phyloP scores from a whole-genome alignment of 768 basidiomycete genomes.

The Suillus discolor region DNA sequence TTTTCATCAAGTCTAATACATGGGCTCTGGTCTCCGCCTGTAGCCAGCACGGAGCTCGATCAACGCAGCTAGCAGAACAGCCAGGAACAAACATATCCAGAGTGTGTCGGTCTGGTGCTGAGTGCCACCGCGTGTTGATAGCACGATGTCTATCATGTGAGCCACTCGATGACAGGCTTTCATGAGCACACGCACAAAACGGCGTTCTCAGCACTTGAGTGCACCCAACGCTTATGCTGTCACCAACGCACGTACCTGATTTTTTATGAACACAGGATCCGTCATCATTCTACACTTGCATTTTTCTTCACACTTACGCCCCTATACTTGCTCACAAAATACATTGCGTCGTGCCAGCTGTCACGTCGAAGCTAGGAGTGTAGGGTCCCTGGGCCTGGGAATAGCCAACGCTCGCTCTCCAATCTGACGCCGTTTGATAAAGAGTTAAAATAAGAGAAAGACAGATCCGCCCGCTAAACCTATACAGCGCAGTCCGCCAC shows the following conservation, averaged over 20 bases:
- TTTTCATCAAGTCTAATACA: background rate
- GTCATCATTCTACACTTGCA: background rate
- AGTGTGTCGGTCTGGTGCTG: background rate
- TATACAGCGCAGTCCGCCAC: background rate
- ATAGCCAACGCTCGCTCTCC: background rate
- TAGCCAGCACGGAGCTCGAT: background rate
- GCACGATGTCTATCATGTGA: background rate
- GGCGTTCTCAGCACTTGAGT: background rate
- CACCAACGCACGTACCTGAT: background rate
- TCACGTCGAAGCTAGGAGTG: background rate
- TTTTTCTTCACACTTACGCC: constrained; percentile 3
- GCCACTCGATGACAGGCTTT: background rate
- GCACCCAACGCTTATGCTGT: background rate
- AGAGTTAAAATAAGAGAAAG: background rate
- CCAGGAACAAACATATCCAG: background rate
- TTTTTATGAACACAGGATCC: background rate
- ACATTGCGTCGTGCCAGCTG: no score
- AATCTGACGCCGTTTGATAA: background rate
- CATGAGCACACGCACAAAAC: background rate
- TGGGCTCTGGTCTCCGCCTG: background rate
- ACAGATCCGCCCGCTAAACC: background rate
- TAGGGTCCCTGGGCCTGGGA: background rate
- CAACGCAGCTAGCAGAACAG: background rate
- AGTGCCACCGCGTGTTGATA: background rate
- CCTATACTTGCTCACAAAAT: background rate